Base-by-base conservation (phyloP, 441 rosid genomes). In the Biscutella laevigata region DNA sequence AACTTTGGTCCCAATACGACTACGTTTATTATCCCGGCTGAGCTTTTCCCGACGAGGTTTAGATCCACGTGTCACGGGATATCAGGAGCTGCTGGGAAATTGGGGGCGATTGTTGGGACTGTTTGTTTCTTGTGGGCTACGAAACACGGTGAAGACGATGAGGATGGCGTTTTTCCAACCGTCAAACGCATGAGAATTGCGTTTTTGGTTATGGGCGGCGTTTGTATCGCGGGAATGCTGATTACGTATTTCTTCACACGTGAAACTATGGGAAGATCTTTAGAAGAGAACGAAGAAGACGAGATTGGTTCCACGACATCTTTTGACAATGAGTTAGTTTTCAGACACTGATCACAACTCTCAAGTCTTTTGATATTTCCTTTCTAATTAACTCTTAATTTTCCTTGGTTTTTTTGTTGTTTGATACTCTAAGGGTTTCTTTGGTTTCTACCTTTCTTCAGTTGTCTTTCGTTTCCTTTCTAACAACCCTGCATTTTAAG, bases 1-100 rank as follows among this genome's bases (percentile, higher is more conserved):
- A 79, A 82, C 55, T 81, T 79, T n/a, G 91, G 96, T 21, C 96
- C 91, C 1, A 82, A 88, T 44, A 76, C 88, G 0, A 84, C 96
- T 1, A 84, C 96, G 0, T 88, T 82, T 48, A 83, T 88, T 0
- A 70, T 84, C 21, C 96, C 96, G 0, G 94, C 88, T 0, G 91
- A 88, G 44, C 84, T 84, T 9, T 88, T 88, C 22, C 96, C 96
- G 2, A 75, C 96, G 0, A 74, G 94, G 63, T 79, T 83, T 17
- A 69, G 96, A 55, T 72, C 94, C 2, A 84, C 88, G 1, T 88
- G 96, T 59, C 88, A 88, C 20, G 94, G 87, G 15, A 81, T 88
- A 22, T 67, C 88, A 0, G 96, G 82, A 33, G 88, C 96, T 0
- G 27, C 35, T 7, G 94, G 95, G 50, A 88, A 84, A 63, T 38